These are phyloP conservation scores for Rhododendron griersonianum DNA, from an alignment of 148 eudicot genomes.

Conservation along the genomic window DNA sequence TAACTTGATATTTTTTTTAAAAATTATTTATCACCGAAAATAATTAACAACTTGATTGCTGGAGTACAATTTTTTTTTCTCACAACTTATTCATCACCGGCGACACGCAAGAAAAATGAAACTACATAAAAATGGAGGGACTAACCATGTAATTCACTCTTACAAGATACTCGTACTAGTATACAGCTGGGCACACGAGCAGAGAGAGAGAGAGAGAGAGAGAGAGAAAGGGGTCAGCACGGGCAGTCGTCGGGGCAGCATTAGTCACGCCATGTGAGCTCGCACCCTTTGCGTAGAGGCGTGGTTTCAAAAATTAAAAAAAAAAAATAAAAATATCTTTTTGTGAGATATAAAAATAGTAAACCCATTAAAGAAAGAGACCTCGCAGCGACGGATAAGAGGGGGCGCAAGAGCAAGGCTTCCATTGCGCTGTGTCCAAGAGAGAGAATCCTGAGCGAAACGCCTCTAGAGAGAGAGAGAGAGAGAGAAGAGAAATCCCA, in stretches of 20 bases:
- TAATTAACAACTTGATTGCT: no score
- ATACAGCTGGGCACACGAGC: not conserved
- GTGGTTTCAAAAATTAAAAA: not conserved
- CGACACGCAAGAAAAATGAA: no score
- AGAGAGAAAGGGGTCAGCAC: slow-evolving; percentile 2
- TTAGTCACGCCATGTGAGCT: slow-evolving; percentile 25
- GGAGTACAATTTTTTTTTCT: no score
- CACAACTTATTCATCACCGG: no score
- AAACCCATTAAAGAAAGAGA: not conserved
- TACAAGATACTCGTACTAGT: not conserved
- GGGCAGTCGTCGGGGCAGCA: slow-evolving; percentile 23
- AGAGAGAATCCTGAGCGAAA: not conserved
- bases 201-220: not conserved
- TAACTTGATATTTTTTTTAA: no score
- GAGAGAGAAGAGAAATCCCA: not conserved
- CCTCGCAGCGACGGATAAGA: not conserved
- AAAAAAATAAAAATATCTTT: not conserved
- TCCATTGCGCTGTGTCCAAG: slow-evolving; percentile 13
- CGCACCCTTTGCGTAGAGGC: slow-evolving; percentile 8
- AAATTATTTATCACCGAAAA: no score
- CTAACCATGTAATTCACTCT: not conserved
- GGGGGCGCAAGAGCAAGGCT: slow-evolving; percentile 10
- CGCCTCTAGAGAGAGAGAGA: slow-evolving; percentile 13
- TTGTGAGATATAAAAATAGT: not conserved
- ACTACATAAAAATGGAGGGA: not conserved